Evolutionary conservation across 2,329 filamentous ascomycete species (phyloP), one percentile per base, ranked within the genome.

Genomic region (Acrodontium crateriforme): DNA sequence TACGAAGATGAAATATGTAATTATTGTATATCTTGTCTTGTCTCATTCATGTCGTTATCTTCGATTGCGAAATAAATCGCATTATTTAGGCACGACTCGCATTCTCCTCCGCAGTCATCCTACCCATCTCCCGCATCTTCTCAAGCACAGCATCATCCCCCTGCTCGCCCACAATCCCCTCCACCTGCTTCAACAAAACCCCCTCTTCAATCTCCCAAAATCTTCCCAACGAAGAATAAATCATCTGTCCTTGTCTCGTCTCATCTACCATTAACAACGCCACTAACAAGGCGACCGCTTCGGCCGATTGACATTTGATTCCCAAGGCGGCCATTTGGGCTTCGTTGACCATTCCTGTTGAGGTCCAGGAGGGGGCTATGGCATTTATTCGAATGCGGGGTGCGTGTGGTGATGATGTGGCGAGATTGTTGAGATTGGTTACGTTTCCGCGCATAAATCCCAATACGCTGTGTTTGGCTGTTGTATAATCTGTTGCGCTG

Each of bases 311-410:
- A 0, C 59, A 39, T 9, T 54, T 47, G 19, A 59, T 49, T 0
- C 56, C 54, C 5, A 60, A 46, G 9, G 38, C 38, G n/a, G 52
- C 48, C 35, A 66, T 47, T 11, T 61, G 12, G 0, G 31, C 40
- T 17, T 49, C 38, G 0, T 63, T 58, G 2, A 70, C 45, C 71
- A 54, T 9, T 2, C 52, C 57, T 10, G 64, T 67, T 3, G 55
- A 49, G 0, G 69, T 71, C 67, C 67, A 73, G 16, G 55, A 62
- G 2, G 69, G 67, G 1, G 64, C 59, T 12, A 74, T 49, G 5
- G 56, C 60, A 50, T 74, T 74, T 27, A 74, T 44, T 9, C 69
- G 63, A 23, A 74, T 61, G 1, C 64, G 60, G 1, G 65, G 34
- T 23, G 31, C 12, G 11, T 43, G 35, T 8, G 53, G 39, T n/a